These are phyloP conservation scores for Phytophthora lateralis DNA, from an alignment of 352 stramenopile species.

Conservation along the genomic window DNA sequence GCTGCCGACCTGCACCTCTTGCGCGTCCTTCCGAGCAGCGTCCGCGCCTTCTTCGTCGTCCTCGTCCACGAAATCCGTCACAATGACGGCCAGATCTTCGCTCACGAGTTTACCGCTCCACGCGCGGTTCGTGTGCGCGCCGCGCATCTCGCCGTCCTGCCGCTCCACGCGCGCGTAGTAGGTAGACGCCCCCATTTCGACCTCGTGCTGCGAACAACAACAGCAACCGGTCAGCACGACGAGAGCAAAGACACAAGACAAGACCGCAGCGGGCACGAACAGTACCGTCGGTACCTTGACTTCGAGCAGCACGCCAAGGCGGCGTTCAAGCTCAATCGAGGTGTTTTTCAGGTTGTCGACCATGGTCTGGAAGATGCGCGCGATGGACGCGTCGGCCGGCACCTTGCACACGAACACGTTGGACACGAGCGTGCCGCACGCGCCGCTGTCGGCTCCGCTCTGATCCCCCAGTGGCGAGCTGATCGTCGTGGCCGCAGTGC, in stretches of 20 bases:
- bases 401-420: constrained; percentile 68
- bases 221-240: constrained; percentile 5
- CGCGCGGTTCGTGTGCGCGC: constrained; percentile 38
- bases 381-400: constrained; percentile 36
- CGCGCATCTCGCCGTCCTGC: constrained; percentile 47
- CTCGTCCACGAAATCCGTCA: constrained; percentile 52
- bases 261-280: constrained; percentile 9
- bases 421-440: constrained; percentile 47
- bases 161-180: constrained; percentile 51
- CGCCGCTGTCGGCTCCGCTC: constrained; percentile 15
- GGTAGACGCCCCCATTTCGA: constrained; percentile 33
- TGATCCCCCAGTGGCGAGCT: constrained; percentile 13
- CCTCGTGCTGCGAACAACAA: constrained; percentile 27
- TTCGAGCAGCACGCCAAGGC: constrained; percentile 45
- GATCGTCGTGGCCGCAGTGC: constrained; percentile 31
- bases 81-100: constrained; percentile 45
- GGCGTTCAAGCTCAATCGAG: constrained; percentile 38
- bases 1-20: constrained; percentile 19
- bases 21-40: constrained; percentile 12
- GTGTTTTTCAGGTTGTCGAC: constrained; percentile 43
- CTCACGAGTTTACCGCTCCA: constrained; percentile 45
- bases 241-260: background rate
- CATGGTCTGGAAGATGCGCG: constrained; percentile 40
- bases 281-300: constrained; percentile 43
- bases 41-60: constrained; percentile 44